phyloP scores from a whole-genome alignment of 2,329 filamentous ascomycete genomes.

The Reticulascus tulasneorum region DNA sequence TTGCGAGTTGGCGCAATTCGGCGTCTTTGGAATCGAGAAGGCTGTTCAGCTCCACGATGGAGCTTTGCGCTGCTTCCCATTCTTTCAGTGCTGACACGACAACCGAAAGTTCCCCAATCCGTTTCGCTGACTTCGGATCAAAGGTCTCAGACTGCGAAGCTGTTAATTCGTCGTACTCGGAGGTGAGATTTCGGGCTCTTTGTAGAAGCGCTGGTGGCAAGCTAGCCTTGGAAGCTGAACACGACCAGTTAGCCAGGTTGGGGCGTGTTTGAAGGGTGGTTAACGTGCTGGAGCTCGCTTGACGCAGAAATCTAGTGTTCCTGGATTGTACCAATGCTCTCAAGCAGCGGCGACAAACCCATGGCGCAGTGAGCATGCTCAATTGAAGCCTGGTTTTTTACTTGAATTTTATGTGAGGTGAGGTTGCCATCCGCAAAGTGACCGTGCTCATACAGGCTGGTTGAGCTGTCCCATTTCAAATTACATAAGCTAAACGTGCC shows the following conservation, averaged over 20 bases:
- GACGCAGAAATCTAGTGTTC: slow-evolving; percentile 29
- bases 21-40: slow-evolving; percentile 50
- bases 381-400: too few relatives aligned
- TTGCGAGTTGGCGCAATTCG: slow-evolving; percentile 74
- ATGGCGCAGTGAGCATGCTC: slow-evolving; percentile 39
- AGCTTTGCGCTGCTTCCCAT: slow-evolving; percentile 52
- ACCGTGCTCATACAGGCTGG: too few relatives aligned
- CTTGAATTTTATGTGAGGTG: too few relatives aligned
- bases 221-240: slow-evolving; percentile 22
- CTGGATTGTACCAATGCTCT: slow-evolving; percentile 28
- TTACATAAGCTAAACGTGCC: too few relatives aligned
- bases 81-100: slow-evolving; percentile 55
- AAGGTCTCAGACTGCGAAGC: slow-evolving; percentile 48
- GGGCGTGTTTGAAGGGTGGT: not conserved
- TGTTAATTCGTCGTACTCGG: slow-evolving; percentile 55
- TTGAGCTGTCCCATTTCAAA: too few relatives aligned
- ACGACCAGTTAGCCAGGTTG: slow-evolving; percentile 4
- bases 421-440: too few relatives aligned
- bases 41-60: slow-evolving; percentile 48
- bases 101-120: slow-evolving; percentile 56
- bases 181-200: slow-evolving; percentile 53
- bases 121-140: slow-evolving; percentile 53
- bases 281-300: slow-evolving; percentile 34
- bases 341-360: slow-evolving; percentile 50
- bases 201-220: slow-evolving; percentile 54